These are phyloP conservation scores for Pichia cactophila DNA, from an alignment of 1,139 yeast genomes.

Conservation along the genomic window DNA sequence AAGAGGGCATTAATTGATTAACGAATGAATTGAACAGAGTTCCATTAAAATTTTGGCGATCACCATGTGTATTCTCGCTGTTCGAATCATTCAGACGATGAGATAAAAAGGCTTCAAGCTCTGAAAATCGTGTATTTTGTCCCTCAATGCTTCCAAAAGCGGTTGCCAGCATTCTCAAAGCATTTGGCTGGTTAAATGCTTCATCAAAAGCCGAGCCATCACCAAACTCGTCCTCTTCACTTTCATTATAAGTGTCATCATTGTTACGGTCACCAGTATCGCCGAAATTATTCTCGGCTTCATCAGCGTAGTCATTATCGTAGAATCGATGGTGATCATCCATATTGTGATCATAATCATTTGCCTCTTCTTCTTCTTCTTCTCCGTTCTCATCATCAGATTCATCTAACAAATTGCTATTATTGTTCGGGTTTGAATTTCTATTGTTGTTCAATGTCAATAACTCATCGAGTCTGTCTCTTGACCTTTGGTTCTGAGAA, in stretches of 20 bases:
- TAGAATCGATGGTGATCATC: constrained; percentile 9
- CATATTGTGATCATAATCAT: neutral
- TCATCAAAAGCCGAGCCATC: neutral
- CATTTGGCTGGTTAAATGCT: neutral
- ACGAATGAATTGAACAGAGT: constrained; percentile 10
- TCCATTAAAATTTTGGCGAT: neutral
- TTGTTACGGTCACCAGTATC: no score
- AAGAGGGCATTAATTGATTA: constrained; percentile 8
- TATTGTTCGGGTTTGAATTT: neutral
- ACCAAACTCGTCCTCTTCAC: neutral
- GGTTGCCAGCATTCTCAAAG: neutral
- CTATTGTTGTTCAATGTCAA: neutral
- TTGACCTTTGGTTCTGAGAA: constrained; percentile 20
- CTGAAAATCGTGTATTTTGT: neutral
- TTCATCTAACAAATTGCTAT: constrained; percentile 9
- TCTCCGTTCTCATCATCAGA: constrained; percentile 7
- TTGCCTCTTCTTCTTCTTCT: constrained; percentile 8
- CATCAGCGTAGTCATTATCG: constrained; percentile 1
- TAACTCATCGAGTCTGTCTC: constrained; percentile 10
- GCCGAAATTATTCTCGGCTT: neutral
- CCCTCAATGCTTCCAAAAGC: neutral
- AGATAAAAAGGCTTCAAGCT: constrained; percentile 3
- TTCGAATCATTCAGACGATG: neutral
- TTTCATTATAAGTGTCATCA: neutral
- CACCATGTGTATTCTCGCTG: neutral